phyloP scores from a whole-genome alignment of 2,329 filamentous ascomycete genomes.

The Talaromyces sp. region DNA sequence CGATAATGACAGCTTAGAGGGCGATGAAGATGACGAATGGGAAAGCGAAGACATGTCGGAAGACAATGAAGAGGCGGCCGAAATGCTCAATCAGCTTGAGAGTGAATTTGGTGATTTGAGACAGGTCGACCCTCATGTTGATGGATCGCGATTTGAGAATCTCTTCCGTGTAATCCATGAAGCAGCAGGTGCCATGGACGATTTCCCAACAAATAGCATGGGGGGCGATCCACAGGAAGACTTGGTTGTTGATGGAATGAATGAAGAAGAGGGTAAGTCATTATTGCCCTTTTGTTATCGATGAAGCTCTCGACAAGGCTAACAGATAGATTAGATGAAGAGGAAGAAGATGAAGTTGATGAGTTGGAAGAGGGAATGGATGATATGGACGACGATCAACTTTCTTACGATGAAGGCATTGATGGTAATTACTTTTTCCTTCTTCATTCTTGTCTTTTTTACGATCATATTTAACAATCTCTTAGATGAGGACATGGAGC shows the following conservation, averaged over 20 bases:
- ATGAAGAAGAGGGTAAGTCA: constrained; percentile 53
- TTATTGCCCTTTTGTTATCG: not conserved
- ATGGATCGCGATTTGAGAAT: constrained; percentile 44
- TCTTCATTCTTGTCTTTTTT: constrained; percentile 23
- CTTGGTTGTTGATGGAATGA: constrained; percentile 54
- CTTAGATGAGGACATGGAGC: constrained; percentile 39
- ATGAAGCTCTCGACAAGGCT: constrained; percentile 40
- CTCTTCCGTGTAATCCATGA: constrained; percentile 45
- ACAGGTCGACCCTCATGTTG: constrained; percentile 39
- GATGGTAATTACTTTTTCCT: constrained; percentile 27
- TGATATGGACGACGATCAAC: constrained; percentile 44
- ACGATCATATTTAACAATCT: constrained; percentile 27
- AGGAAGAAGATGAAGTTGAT: constrained; percentile 44
- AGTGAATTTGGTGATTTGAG: constrained; percentile 41
- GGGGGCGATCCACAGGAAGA: constrained; percentile 48
- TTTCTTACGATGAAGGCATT: constrained; percentile 38
- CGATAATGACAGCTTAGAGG: constrained; percentile 48
- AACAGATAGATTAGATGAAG: constrained; percentile 49
- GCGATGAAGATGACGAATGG: constrained; percentile 49
- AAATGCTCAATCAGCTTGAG: constrained; percentile 44
- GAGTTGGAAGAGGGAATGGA: constrained; percentile 38
- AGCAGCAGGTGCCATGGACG: constrained; percentile 41
- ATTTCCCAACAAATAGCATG: constrained; percentile 44
- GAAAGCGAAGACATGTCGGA: constrained; percentile 48
- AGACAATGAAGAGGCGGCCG: constrained; percentile 42